Evolutionary conservation across 345 rosid species (phyloP).

Genomic region (Brassica nigra): DNA sequence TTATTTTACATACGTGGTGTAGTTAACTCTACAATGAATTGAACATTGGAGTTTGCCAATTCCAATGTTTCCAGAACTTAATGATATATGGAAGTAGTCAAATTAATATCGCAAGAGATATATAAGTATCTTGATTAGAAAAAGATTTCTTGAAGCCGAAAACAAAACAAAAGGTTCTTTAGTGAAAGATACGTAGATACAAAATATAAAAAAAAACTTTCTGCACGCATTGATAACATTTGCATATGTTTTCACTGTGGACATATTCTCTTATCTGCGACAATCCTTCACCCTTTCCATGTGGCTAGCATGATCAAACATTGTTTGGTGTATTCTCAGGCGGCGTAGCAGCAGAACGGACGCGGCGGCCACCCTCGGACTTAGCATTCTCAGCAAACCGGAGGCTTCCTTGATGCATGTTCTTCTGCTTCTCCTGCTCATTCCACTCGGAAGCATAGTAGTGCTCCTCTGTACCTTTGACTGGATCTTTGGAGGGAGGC

Average conservation of each 20-base stretch:
- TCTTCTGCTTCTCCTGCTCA: constrained; percentile 52
- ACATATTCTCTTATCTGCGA: background rate
- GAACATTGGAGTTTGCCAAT: background rate
- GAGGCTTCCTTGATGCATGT: constrained; percentile 56
- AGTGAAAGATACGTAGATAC: background rate
- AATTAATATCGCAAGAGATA: background rate
- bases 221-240: background rate
- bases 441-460: constrained; percentile 59
- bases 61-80: background rate
- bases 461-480: constrained; percentile 50
- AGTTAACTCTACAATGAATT: background rate
- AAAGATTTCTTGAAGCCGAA: background rate
- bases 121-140: background rate
- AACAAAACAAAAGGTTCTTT: background rate
- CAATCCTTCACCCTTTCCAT: background rate
- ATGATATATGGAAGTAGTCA: background rate
- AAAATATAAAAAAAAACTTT: background rate
- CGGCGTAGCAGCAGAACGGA: constrained; percentile 31
- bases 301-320: constrained; percentile 20
- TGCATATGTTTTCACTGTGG: constrained; percentile 1
- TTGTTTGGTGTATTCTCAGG: constrained; percentile 33
- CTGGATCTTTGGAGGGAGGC: constrained; percentile 43
- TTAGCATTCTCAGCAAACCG: constrained; percentile 58
- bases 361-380: constrained; percentile 51
- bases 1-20: background rate